Conservation (phyloP, 2,329 filamentous ascomycete genomes). For the Penicillium sp. region DNA sequence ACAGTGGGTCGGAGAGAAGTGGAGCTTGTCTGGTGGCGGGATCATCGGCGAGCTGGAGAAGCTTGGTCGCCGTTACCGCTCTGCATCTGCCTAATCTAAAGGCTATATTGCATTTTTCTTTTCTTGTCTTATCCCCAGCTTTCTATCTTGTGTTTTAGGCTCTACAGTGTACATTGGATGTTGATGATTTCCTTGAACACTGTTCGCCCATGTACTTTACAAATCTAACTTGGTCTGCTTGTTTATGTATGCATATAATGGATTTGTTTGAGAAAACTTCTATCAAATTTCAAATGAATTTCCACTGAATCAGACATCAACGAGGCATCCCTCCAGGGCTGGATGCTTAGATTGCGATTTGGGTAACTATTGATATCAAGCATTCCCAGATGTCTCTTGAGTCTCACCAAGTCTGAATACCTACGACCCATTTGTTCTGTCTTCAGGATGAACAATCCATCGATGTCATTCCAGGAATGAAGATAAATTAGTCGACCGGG, state of each 20-base stretch:
- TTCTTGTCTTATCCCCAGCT: conserved; percentile 5
- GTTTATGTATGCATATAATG: conserved; percentile 39
- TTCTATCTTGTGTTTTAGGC: conserved; percentile 4
- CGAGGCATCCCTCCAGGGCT: too few species aligned
- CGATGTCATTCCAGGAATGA: too few species aligned
- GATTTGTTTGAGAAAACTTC: conserved; percentile 14
- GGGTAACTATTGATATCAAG: too few species aligned
- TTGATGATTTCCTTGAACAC: conserved; percentile 21
- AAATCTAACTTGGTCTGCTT: conserved; percentile 26
- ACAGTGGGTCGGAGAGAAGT: conserved; percentile 73
- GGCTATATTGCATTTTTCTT: conserved; percentile 15
- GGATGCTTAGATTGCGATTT: too few species aligned
- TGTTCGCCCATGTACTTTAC: conserved; percentile 34
- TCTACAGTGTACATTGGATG: conserved; percentile 27
- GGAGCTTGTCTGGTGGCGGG: conserved; percentile 78
- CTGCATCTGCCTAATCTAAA: conserved; percentile 15
- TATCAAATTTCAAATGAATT: background rate
- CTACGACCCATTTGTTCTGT: too few species aligned
- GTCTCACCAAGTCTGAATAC: too few species aligned
- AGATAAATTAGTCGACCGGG: too few species aligned
- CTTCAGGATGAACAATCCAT: too few species aligned
- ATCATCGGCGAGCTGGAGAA: conserved; percentile 85
- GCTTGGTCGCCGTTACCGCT: conserved; percentile 42
- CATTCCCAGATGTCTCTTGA: too few species aligned
- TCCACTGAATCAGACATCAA: too few species aligned